Conservation (phyloP, 1,284 basidiomycete genomes). For the Xerocomus tenax region DNA sequence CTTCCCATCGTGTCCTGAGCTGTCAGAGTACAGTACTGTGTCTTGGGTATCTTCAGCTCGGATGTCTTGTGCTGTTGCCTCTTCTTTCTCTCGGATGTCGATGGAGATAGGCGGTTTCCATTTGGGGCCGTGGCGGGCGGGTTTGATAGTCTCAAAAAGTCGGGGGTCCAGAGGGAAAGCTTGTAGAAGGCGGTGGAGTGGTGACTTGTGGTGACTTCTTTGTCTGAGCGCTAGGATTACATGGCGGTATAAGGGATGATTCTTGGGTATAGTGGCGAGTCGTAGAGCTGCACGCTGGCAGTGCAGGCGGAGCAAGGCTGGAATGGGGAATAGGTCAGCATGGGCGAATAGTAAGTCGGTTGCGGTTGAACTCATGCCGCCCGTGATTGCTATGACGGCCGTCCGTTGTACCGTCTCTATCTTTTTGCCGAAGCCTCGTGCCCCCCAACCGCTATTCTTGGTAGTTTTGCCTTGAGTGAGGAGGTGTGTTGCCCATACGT, state of each 20-base stretch:
- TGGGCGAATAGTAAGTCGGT: slow-evolving; percentile 20
- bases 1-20: background rate
- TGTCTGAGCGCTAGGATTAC: too few relatives aligned
- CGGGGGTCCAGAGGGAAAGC: too few relatives aligned
- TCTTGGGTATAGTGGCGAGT: background rate
- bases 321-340: slow-evolving; percentile 7
- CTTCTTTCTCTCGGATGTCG: background rate
- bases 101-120: background rate
- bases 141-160: too few relatives aligned
- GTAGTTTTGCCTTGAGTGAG: background rate
- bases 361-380: slow-evolving; percentile 19
- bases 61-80: too few relatives aligned
- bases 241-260: background rate
- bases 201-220: background rate
- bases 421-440: slow-evolving; percentile 9
- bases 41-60: background rate
- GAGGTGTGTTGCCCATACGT: slow-evolving; percentile 2
- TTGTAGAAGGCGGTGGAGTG: background rate
- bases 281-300: background rate
- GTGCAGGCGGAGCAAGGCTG: background rate
- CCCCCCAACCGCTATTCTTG: background rate
- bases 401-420: slow-evolving; percentile 13
- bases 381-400: slow-evolving; percentile 15
- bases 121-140: too few relatives aligned
- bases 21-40: background rate